Evolutionary conservation across 2,329 filamentous ascomycete species (phyloP).

Genomic region (Tympanopsis confertula): DNA sequence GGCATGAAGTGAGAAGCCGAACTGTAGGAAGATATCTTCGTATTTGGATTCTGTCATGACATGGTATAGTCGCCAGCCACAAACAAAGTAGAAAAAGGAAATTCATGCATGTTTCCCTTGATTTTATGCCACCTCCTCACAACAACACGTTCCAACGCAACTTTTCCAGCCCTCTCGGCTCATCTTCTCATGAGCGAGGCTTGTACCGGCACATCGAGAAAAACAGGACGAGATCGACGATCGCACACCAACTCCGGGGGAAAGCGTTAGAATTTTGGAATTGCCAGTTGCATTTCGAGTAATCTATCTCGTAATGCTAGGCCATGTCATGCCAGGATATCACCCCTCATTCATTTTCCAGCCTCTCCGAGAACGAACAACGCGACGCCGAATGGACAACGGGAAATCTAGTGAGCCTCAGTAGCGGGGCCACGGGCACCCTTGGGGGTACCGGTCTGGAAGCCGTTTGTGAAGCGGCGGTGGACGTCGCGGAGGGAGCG

Average conservation of each 20-base stretch:
- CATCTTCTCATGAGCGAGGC: too few species aligned
- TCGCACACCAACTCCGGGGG: neutral
- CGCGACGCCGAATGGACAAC: neutral
- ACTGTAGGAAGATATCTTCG: too few species aligned
- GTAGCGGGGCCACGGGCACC: constrained; percentile 42
- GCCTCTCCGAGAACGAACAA: neutral
- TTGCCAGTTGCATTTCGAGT: neutral
- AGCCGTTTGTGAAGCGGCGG: constrained; percentile 55
- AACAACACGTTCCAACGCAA: too few species aligned
- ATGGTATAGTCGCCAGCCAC: constrained; percentile 22
- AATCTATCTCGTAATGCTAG: neutral
- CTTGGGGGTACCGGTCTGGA: constrained; percentile 50
- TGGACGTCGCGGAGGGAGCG: constrained; percentile 50
- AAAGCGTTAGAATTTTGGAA: neutral
- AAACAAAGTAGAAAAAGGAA: constrained; percentile 17
- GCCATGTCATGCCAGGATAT: neutral
- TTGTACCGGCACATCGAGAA: too few species aligned
- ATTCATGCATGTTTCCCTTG: constrained; percentile 21
- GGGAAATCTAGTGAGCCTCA: too few species aligned
- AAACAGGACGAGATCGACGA: too few species aligned
- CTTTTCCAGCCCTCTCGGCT: too few species aligned
- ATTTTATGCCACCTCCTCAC: constrained; percentile 8
- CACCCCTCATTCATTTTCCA: too few species aligned
- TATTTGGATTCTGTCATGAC: constrained; percentile 7
- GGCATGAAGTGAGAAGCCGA: too few species aligned